Evolutionary conservation across 352 stramenopile genomes (phyloP), one percentile per base, ranked within the genome.

Genomic region (Phytopythium montanum): DNA sequence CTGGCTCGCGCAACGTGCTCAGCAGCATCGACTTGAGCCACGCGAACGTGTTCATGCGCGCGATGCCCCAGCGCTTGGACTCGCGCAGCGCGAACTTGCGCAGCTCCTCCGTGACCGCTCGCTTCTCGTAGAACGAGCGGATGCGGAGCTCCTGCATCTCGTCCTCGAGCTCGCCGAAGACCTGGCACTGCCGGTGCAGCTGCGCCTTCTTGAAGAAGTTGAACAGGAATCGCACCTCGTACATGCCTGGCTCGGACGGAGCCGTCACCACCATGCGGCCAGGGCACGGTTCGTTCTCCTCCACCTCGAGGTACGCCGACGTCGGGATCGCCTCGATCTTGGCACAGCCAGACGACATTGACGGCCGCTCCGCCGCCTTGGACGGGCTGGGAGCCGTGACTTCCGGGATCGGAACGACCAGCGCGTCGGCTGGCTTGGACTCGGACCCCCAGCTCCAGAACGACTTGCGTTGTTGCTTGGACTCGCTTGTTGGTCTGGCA

Each of bases 201-300:
- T 82, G 68, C 5, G 73, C 75, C 25, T 81, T 64, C 52, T 82
- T 81, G 52, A 85, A 87, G 48, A 84, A 85, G 50, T 87, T 87
- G 60, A 85, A 82, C 26, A 87, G 54, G 62, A 87, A 87, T 0
- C 75, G 77, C 21, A 87, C 76, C 54, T 87, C 77, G 60, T 87
- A 87, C 26, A 87, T 69, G 1, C 77, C 77, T 2, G 75, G 73
- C 31, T 87, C 75, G 9, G 59, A 64, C 13, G 77, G 75, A 0
- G 75, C 69, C 13, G 58, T 76, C 1, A 80, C 73, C 1, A 70
- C 66, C 75, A 87, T 84, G 0, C 77, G 68, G 0, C 77, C 77
- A 5, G 75, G 64, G 3, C 72, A 79, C 0, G 75, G 75, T 19
- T 73, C 64, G 26, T 55, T 69, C 3, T 73, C 69, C 7, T 68